phyloP scores from a whole-genome alignment of 2,329 filamentous ascomycete genomes.

The Fusarium chaquense region DNA sequence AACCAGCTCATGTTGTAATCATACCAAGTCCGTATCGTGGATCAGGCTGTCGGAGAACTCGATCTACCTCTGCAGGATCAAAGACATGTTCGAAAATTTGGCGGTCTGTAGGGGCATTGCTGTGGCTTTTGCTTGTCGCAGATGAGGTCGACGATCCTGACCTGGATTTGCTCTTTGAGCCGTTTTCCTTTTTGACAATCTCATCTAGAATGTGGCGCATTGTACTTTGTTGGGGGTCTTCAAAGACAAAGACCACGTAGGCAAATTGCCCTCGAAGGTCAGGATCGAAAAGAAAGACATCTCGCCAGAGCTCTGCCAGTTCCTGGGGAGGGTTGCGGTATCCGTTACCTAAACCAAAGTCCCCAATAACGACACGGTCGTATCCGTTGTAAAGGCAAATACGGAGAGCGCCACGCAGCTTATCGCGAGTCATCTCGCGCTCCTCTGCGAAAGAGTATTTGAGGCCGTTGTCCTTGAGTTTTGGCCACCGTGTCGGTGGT shows the following conservation, averaged over 20 bases:
- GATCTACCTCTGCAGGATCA: conserved; percentile 61
- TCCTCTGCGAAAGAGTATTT: conserved; percentile 80
- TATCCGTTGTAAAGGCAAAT: conserved; percentile 74
- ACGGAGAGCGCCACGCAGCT: conserved; percentile 76
- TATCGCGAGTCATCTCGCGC: conserved; percentile 77
- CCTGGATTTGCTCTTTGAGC: conserved; percentile 53
- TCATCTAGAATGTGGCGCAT: conserved; percentile 66
- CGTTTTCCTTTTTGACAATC: conserved; percentile 63
- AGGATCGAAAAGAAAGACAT: conserved; percentile 71
- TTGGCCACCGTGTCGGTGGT: conserved; percentile 77
- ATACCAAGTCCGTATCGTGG: conserved; percentile 67
- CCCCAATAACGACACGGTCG: conserved; percentile 69
- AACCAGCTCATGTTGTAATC: conserved; percentile 56
- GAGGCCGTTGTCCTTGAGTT: conserved; percentile 74
- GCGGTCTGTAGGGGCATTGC: conserved; percentile 58
- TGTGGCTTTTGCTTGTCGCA: conserved; percentile 47
- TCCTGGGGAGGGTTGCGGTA: conserved; percentile 74
- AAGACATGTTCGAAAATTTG: conserved; percentile 68
- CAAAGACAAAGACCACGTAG: conserved; percentile 74
- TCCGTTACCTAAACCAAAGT: conserved; percentile 73
- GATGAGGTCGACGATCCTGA: conserved; percentile 47
- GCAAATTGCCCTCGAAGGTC: conserved; percentile 72
- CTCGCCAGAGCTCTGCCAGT: conserved; percentile 74
- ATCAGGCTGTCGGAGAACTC: conserved; percentile 64
- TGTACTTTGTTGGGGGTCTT: conserved; percentile 67